phyloP scores from a whole-genome alignment of 169 alveolate genomes.

The Eimeria necatrix region DNA sequence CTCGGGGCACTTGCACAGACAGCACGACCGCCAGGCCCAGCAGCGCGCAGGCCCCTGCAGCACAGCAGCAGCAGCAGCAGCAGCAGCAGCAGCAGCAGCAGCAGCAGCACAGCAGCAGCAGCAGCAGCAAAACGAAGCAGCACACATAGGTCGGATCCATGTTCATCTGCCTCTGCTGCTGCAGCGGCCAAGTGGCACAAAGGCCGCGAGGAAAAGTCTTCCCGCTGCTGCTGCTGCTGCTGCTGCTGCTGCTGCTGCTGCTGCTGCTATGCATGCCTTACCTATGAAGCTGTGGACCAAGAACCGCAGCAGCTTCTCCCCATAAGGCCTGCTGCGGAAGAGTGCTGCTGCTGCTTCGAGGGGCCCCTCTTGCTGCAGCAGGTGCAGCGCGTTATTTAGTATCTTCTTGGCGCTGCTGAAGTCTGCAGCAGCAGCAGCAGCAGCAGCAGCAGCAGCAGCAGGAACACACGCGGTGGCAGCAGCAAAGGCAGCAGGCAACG shows the following conservation, averaged over 20 bases:
- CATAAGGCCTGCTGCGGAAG: not conserved
- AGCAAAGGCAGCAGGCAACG: too few species aligned
- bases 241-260: not conserved
- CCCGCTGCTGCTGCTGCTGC: not conserved
- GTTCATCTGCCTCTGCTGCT: not conserved
- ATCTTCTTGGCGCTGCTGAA: too few species aligned
- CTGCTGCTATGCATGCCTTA: not conserved
- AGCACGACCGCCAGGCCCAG: not conserved
- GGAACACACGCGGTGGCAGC: too few species aligned
- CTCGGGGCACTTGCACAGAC: not conserved
- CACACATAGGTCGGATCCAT: not conserved
- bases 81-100: too few species aligned
- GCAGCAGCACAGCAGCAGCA: too few species aligned
- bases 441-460: too few species aligned
- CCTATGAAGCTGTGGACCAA: not conserved
- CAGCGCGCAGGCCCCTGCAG: not conserved
- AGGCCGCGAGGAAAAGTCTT: too few species aligned
- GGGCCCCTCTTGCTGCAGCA: not conserved
- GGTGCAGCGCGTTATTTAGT: too few species aligned
- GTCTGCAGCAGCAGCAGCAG: too few species aligned
- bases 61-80: not conserved
- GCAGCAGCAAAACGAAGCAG: not conserved
- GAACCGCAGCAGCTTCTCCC: not conserved
- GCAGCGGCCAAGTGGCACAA: too few species aligned
- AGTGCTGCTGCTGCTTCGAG: not conserved